Percentiles rank a stretch among this genome's conserved stretches.
These are phyloP conservation scores for Leishmania lainsoni DNA, from an alignment of 208 protist species.

Conservation along the genomic window DNA sequence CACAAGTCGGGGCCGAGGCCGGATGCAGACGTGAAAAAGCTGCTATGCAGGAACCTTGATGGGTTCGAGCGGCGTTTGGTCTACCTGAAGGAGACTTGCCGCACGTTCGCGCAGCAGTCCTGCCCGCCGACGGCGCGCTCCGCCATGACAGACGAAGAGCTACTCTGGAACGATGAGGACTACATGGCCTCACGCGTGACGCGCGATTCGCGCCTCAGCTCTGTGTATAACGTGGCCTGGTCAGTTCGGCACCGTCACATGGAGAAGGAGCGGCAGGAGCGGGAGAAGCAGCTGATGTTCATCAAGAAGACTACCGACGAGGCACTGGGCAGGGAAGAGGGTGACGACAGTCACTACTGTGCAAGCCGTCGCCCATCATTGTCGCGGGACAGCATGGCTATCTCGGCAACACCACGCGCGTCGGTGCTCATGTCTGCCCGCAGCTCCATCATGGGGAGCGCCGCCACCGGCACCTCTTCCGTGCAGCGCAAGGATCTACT, in stretches of 20 bases:
- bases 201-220: slow-evolving; percentile 34
- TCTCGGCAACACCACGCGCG: slow-evolving; percentile 24
- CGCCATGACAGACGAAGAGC: slow-evolving; percentile 25
- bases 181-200: slow-evolving; percentile 28
- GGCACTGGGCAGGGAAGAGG: slow-evolving; percentile 13
- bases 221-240: slow-evolving; percentile 54
- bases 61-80: slow-evolving; percentile 53
- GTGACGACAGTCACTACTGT: background rate
- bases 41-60: slow-evolving; percentile 33
- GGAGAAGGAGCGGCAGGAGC: slow-evolving; percentile 42
- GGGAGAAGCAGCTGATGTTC: slow-evolving; percentile 32
- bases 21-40: slow-evolving; percentile 19
- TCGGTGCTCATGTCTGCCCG: slow-evolving; percentile 39
- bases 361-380: slow-evolving; percentile 15
- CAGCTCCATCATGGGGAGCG: slow-evolving; percentile 16
- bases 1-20: slow-evolving; percentile 15
- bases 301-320: slow-evolving; percentile 34
- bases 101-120: slow-evolving; percentile 34
- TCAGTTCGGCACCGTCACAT: slow-evolving; percentile 30
- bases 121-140: slow-evolving; percentile 31
- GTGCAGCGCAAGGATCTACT: slow-evolving; percentile 43
- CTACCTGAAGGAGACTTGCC: slow-evolving; percentile 37
- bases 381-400: slow-evolving; percentile 20
- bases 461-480: slow-evolving; percentile 5
- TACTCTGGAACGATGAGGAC: slow-evolving; percentile 30